Evolutionary conservation across 345 rosid species (phyloP).

Genomic region (Carallia pectinifolia): DNA sequence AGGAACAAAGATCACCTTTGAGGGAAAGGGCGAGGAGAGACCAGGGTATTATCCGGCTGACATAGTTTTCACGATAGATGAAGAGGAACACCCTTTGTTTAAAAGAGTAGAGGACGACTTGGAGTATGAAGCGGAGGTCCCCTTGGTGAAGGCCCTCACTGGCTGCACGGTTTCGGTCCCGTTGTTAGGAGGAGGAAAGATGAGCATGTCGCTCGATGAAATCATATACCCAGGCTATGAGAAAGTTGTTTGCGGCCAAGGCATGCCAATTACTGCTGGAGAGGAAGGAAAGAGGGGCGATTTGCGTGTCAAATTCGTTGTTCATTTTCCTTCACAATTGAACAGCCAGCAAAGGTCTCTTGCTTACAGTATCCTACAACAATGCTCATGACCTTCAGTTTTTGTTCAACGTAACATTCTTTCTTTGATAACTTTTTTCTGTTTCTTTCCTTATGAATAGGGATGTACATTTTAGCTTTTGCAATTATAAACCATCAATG

Average conservation of each 20-base stretch:
- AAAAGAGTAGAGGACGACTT: conserved; percentile 58
- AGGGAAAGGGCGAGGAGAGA: conserved; percentile 79
- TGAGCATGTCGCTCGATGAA: conserved; percentile 49
- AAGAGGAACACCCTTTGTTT: conserved; percentile 61
- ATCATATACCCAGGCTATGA: conserved; percentile 63
- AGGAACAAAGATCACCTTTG: conserved; percentile 82
- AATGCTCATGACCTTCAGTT: conserved; percentile 33
- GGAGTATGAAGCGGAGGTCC: conserved; percentile 67
- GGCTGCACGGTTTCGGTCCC: conserved; percentile 76
- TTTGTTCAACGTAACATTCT: background rate
- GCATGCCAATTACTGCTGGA: conserved; percentile 61
- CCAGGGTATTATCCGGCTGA: conserved; percentile 77
- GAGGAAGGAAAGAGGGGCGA: conserved; percentile 60
- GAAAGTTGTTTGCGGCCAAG: conserved; percentile 64
- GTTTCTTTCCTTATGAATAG: no score
- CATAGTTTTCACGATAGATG: conserved; percentile 55
- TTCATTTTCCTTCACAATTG: conserved; percentile 57
- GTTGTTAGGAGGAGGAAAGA: conserved; percentile 54
- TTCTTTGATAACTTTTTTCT: background rate
- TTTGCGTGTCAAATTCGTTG: conserved; percentile 49
- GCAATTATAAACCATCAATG: no score
- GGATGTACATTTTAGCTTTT: no score
- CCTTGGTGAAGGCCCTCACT: conserved; percentile 68
- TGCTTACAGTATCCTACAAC: conserved; percentile 47
- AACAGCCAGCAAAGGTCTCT: conserved; percentile 50